phyloP scores from a whole-genome alignment of 768 basidiomycete genomes.

The Sutorius australiensis region DNA sequence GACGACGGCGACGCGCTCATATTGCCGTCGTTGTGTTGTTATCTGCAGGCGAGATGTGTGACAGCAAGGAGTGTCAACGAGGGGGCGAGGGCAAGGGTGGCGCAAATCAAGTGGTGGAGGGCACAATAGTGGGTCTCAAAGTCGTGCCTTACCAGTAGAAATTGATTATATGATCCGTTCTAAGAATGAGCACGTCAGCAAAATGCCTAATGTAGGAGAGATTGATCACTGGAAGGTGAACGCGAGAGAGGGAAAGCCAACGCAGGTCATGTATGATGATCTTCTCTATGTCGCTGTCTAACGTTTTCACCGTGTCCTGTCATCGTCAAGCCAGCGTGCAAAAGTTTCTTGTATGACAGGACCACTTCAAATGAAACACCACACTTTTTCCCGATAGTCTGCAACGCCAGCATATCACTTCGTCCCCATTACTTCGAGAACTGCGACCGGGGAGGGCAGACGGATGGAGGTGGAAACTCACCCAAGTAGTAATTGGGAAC shows the following conservation, averaged over 20 bases:
- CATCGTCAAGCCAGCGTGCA: background rate
- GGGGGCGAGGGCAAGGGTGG: no score
- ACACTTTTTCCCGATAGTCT: conserved; percentile 86
- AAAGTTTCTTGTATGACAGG: background rate
- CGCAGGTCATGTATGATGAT: conserved; percentile 53
- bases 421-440: background rate
- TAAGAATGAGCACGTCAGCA: no score
- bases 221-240: background rate
- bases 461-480: conserved; percentile 27
- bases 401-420: background rate
- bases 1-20: no score
- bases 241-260: background rate
- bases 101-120: no score
- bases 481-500: conserved; percentile 87
- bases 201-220: conserved; percentile 42
- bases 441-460: background rate
- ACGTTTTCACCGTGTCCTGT: conserved; percentile 77
- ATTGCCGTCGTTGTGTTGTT: no score
- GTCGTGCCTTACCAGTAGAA: no score
- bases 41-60: no score
- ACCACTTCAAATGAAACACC: background rate
- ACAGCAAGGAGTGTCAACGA: no score
- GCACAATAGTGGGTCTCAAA: no score
- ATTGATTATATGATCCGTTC: no score
- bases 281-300: conserved; percentile 49